These are phyloP conservation scores for Aspergillus fructus DNA, from an alignment of 2,329 filamentous ascomycete genomes.

Conservation along the genomic window DNA sequence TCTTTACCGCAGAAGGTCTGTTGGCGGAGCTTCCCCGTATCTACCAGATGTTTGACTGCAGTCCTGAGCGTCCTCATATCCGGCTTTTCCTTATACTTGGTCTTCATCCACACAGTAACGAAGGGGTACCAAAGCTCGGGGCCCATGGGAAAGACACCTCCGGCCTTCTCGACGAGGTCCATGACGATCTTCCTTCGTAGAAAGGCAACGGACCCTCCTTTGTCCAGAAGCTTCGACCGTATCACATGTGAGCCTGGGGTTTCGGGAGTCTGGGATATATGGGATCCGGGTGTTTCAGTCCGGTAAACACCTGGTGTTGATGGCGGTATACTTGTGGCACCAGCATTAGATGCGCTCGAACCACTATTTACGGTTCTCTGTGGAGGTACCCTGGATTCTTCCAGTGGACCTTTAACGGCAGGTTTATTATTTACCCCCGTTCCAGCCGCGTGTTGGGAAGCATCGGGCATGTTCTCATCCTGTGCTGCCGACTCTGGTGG, in stretches of 20 bases:
- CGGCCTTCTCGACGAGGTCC: conserved; percentile 54
- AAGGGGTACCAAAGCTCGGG: conserved; percentile 58
- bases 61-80: conserved; percentile 54
- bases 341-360: background rate
- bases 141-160: conserved; percentile 57
- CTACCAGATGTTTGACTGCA: conserved; percentile 51
- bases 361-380: background rate
- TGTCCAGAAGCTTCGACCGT: conserved; percentile 17
- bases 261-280: conserved; percentile 5
- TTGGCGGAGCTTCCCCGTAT: conserved; percentile 52
- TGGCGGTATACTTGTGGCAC: background rate
- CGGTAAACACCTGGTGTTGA: background rate
- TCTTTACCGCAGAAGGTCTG: conserved; percentile 53
- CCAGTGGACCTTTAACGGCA: background rate
- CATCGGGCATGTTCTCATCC: background rate
- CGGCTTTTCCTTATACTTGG: conserved; percentile 46
- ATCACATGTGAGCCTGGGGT: background rate
- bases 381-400: background rate
- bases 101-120: conserved; percentile 51
- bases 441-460: background rate
- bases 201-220: conserved; percentile 45
- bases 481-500: background rate
- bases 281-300: background rate
- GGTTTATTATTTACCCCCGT: background rate
- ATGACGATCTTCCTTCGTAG: conserved; percentile 53